Conservation (phyloP, 202 grass and related monocot species). For the Musa balbisiana region DNA sequence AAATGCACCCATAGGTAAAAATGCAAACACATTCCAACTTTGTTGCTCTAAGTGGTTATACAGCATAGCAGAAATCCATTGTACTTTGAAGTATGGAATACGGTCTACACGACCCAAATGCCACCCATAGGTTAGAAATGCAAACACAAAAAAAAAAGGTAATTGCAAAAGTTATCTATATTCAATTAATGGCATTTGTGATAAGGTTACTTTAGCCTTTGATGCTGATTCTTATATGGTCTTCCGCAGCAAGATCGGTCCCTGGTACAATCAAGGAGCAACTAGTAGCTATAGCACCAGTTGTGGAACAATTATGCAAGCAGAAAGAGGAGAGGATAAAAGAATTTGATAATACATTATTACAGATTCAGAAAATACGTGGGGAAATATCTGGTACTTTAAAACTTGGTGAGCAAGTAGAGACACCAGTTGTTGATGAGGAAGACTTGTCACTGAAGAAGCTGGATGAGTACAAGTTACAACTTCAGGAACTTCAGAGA, state of each 20-base stretch:
- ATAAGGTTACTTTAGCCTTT: background rate
- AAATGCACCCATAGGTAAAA: background rate
- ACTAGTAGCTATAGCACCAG: slow-evolving; percentile 62
- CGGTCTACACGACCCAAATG: background rate
- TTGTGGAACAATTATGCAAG: slow-evolving; percentile 49
- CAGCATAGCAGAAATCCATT: background rate
- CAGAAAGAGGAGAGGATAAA: slow-evolving; percentile 74
- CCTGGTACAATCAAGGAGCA: slow-evolving; percentile 89
- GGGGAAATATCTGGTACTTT: slow-evolving; percentile 64
- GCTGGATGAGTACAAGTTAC: slow-evolving; percentile 66
- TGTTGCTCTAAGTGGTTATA: background rate
- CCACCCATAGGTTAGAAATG: background rate
- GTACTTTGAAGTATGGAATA: background rate
- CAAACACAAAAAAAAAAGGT: background rate
- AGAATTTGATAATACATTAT: slow-evolving; percentile 56
- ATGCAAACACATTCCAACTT: background rate
- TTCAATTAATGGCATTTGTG: background rate
- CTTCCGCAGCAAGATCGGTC: slow-evolving; percentile 67
- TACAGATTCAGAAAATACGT: slow-evolving; percentile 62
- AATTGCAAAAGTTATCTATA: background rate
- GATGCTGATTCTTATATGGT: slow-evolving; percentile 1
- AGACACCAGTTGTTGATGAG: slow-evolving; percentile 44
- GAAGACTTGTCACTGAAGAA: slow-evolving; percentile 76
- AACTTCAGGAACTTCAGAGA: slow-evolving; percentile 79
- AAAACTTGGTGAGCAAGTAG: slow-evolving; percentile 34